Conservation (phyloP, 495 filamentous ascomycete species). For the Sphaerosporella brunnea region DNA sequence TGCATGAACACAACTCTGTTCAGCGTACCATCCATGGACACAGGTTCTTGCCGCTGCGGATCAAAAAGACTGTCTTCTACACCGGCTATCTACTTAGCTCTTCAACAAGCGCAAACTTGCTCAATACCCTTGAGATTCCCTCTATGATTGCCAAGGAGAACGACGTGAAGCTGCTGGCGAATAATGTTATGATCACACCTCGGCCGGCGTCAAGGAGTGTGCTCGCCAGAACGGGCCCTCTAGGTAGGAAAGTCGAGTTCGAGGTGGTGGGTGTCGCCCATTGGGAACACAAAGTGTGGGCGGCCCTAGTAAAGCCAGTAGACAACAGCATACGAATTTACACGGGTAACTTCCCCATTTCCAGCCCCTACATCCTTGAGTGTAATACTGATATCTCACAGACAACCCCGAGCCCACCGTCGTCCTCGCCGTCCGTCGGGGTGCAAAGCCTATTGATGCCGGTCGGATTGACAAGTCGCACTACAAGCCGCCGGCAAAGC, state of each 20-base stretch:
- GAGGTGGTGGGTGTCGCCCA: constrained; percentile 56
- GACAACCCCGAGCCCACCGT: constrained; percentile 49
- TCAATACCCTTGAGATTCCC: constrained; percentile 46
- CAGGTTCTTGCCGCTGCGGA: constrained; percentile 34
- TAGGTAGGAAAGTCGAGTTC: constrained; percentile 68
- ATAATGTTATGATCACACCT: constrained; percentile 75
- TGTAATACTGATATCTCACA: neutral
- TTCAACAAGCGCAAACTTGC: constrained; percentile 48
- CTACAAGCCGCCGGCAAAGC: constrained; percentile 55
- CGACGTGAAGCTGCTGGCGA: constrained; percentile 69
- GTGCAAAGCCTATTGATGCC: constrained; percentile 61
- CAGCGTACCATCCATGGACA: constrained; percentile 27
- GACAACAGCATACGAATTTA: constrained; percentile 45
- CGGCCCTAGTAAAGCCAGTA: constrained; percentile 56
- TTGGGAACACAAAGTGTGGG: constrained; percentile 72
- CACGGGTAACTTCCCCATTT: constrained; percentile 29
- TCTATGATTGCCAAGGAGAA: constrained; percentile 35
- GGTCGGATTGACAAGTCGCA: constrained; percentile 47
- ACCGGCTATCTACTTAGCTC: constrained; percentile 77
- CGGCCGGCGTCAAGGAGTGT: constrained; percentile 48
- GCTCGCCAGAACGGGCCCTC: constrained; percentile 64
- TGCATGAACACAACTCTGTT: constrained; percentile 62
- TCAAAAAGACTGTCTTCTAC: constrained; percentile 78
- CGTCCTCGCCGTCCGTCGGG: constrained; percentile 53
- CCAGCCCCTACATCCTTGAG: neutral